Percentiles rank a stretch among this genome's conserved stretches.
Evolutionary conservation across 148 eudicot genomes (phyloP).

Genomic region (Salicornia ramosissima): DNA sequence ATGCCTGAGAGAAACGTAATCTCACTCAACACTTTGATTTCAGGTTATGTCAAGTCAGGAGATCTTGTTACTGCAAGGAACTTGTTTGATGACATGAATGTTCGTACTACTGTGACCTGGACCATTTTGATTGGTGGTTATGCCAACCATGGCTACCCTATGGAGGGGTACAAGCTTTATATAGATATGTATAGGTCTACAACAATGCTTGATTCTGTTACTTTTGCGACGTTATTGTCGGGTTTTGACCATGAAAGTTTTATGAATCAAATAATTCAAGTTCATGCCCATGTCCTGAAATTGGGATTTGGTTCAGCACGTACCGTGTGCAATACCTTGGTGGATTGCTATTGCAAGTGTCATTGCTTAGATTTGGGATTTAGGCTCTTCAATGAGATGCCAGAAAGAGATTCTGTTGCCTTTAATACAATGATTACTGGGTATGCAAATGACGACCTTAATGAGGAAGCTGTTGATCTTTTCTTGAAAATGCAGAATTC

Average conservation of each 20-base stretch:
- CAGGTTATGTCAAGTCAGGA: constrained; percentile 54
- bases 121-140: constrained; percentile 76
- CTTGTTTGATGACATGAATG: constrained; percentile 45
- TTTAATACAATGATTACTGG: constrained; percentile 61
- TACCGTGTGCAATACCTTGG: constrained; percentile 56
- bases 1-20: constrained; percentile 52
- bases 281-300: constrained; percentile 58
- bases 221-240: constrained; percentile 57
- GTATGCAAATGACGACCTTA: constrained; percentile 39
- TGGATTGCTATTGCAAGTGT: constrained; percentile 58
- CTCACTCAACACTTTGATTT: constrained; percentile 52
- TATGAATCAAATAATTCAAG: constrained; percentile 37
- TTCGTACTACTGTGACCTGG: constrained; percentile 54
- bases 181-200: constrained; percentile 47
- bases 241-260: constrained; percentile 41
- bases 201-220: constrained; percentile 51
- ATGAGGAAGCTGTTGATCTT: constrained; percentile 39
- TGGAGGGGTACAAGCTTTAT: constrained; percentile 50
- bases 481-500: constrained; percentile 50
- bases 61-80: constrained; percentile 44
- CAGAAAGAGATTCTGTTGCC: constrained; percentile 50
- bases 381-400: constrained; percentile 37
- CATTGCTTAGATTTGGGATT: neutral
- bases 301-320: constrained; percentile 35
- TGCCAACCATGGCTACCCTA: constrained; percentile 33